Base-by-base conservation (phyloP, 2,329 filamentous ascomycete species). In the Aspergillus fumigatiaffinis region DNA sequence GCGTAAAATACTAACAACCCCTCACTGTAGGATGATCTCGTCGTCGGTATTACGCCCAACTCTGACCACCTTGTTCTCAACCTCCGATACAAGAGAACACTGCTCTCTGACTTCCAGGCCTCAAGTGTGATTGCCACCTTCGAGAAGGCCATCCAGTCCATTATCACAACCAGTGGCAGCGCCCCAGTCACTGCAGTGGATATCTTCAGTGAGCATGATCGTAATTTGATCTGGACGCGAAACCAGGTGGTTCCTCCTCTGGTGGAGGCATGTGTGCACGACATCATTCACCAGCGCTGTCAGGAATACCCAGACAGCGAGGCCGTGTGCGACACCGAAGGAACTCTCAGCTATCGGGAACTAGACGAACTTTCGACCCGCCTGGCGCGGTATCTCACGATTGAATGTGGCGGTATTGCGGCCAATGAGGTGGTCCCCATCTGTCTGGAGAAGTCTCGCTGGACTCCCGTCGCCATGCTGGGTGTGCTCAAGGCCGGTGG, bases 361-460 rank as follows among this genome's bases (percentile, higher is more conserved):
- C 42, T 58, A 1, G 56, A 58, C 23, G 44, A 52, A 2, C 29
- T 54, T 17, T 51, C 52, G 9, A 14, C 14, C 9, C 49, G 38
- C 7, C 48, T 54, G 8, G 52, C 56, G 2, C 8, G 12, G 9
- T 10, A 49, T 20, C 41, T 58, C 14, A 32, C 46, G 14, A 14
- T 2, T 2, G 29, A 25, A 4, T 44, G 41, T n/a, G 41, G 41
- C 1, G 55, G 52, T 6, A 32, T 54, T 23, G 17, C 41, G 10
- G 9, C 17, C 4, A 50, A 49, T 3, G 29, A 8, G 9, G 21
- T 52, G 2, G 48, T 58, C 6, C 25, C 53, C 8, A 32, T 48
- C 48, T 57, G 54, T 29, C 52, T 60, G 7, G 55, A 57, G 17
- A 60, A 60, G 44, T 57, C 58, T 12, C 46, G 32, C 7, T 60